Percentiles rank a stretch among this genome's conserved stretches.
Evolutionary conservation across 2,329 filamentous ascomycete species (phyloP).

Genomic region (Aspergillus ibericus): DNA sequence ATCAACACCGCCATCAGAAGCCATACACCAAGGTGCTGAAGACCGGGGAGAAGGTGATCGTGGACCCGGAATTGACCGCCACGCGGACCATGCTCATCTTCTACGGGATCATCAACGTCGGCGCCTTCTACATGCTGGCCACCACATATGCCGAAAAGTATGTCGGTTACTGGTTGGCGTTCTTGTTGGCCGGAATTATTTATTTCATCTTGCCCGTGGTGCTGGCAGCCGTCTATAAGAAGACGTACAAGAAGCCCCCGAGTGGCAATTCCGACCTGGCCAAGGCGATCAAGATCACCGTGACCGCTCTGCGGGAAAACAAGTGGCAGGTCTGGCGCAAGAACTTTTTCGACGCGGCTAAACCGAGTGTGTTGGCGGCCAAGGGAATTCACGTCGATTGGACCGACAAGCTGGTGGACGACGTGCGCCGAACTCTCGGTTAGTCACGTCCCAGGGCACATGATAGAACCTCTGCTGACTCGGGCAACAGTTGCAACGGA

Average conservation of each 20-base stretch:
- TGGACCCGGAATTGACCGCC: constrained; percentile 49
- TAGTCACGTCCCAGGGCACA: not conserved
- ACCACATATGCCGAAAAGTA: constrained; percentile 46
- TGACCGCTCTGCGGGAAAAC: constrained; percentile 33
- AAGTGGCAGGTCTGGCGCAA: constrained; percentile 34
- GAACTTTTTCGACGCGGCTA: constrained; percentile 37
- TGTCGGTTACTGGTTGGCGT: constrained; percentile 42
- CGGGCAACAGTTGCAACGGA: constrained; percentile 28
- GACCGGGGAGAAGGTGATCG: constrained; percentile 48
- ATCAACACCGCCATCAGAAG: constrained; percentile 43
- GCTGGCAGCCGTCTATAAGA: constrained; percentile 35
- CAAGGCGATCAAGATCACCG: constrained; percentile 35
- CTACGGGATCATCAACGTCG: constrained; percentile 35
- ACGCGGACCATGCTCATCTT: constrained; percentile 39
- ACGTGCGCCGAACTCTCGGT: constrained; percentile 34
- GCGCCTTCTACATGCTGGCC: constrained; percentile 38
- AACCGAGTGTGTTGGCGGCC: constrained; percentile 31
- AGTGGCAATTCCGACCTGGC: constrained; percentile 34
- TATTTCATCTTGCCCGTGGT: constrained; percentile 40
- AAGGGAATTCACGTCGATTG: constrained; percentile 32
- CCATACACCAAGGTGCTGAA: constrained; percentile 46
- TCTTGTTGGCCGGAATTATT: constrained; percentile 29
- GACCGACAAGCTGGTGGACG: constrained; percentile 38
- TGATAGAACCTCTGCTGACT: not conserved
- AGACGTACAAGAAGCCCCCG: constrained; percentile 32